These are phyloP conservation scores for Pistacia integerrima DNA, from an alignment of 345 rosid species.

Conservation along the genomic window DNA sequence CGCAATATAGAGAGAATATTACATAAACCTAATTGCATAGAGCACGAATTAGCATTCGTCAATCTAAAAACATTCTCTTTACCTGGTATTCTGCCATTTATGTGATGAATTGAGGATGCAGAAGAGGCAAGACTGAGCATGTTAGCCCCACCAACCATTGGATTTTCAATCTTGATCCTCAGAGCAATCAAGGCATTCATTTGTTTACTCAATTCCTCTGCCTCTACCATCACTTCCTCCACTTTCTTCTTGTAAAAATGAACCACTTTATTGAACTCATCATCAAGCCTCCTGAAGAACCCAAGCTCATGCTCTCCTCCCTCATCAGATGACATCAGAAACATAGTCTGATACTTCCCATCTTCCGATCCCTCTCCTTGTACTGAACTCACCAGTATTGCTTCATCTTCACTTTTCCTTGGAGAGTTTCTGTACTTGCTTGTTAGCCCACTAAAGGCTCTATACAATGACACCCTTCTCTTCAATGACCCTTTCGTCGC, in stretches of 20 bases:
- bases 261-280: constrained; percentile 65
- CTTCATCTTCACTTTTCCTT: constrained; percentile 50
- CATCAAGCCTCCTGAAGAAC: constrained; percentile 68
- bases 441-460: constrained; percentile 81
- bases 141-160: constrained; percentile 23
- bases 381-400: constrained; percentile 47
- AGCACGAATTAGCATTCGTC: neutral
- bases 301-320: constrained; percentile 58
- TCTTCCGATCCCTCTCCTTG: constrained; percentile 18
- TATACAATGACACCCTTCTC: constrained; percentile 48
- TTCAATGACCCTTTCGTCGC: constrained; percentile 22
- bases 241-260: constrained; percentile 55
- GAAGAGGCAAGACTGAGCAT: no score
- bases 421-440: constrained; percentile 34
- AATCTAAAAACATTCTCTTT: neutral
- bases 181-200: constrained; percentile 79
- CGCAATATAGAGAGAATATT: no score
- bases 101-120: constrained; percentile 34
- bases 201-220: constrained; percentile 70
- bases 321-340: constrained; percentile 50
- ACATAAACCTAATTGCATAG: no score
- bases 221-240: constrained; percentile 55
- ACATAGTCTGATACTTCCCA: constrained; percentile 43
- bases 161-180: constrained; percentile 64
- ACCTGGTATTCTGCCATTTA: constrained; percentile 28